Evolutionary conservation across 352 stramenopile species (phyloP), one percentile per base, ranked within the genome.

Genomic region (Phytophthora melonis): DNA sequence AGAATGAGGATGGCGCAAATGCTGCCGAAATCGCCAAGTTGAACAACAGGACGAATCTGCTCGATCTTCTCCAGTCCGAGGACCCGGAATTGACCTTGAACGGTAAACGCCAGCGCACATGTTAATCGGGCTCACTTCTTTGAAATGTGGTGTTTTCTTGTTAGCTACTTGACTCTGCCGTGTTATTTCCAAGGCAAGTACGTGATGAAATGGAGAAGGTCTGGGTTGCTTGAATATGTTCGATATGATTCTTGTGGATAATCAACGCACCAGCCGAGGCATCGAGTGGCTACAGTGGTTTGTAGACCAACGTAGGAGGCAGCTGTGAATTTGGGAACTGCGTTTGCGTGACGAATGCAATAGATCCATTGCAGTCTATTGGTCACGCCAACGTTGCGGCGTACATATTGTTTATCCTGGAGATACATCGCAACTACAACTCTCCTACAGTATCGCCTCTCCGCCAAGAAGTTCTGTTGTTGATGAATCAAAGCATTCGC

Each of bases 21-120:
- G 52, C 41, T 25, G 23, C 43, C 2, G 43, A 30, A 1, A 36
- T 73, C 25, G 66, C 66, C 6, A 58, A 53, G 30, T 18, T 16
- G 10, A 68, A 73, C 32, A 73, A 25, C 66, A 73, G 43, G 11
- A 68, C 27, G 2, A 58, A 68, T 47, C 2, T 73, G n/a, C 23
- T 61, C 3, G 36, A 55, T 23, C 52, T 68, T 25, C 36, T 50
- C 43, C 43, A 50, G 9, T 50, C 43, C 10, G 43, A 50, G 23
- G 18, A 50, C 43, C 18, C 43, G 2, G 43, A 50, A 50, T 3
- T 50, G 16, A 50, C 43, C n/a, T 50, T 6, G 14, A 50, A 13
- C 16, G 18, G 14, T 50, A 50, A 50, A 19, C 18, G 43, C 43
- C 43, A 50, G 43, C 43, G 43, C 43, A 50, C 43, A 23, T 50